phyloP scores from a whole-genome alignment of 2,329 filamentous ascomycete genomes.

The Dendryphion nanum region DNA sequence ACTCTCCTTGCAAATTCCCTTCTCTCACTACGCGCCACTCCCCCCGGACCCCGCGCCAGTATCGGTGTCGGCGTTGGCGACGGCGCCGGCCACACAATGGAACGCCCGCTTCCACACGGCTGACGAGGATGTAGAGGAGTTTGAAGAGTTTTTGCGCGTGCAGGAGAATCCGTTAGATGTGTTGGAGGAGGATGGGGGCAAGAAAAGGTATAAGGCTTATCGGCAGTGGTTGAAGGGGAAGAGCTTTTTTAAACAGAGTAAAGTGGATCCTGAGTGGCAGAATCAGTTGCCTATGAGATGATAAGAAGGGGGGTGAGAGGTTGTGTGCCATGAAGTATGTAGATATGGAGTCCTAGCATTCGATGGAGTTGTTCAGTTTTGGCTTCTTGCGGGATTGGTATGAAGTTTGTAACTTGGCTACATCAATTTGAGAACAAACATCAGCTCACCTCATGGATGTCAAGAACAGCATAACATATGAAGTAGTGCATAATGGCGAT shows the following conservation, averaged over 20 bases:
- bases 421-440: too few species aligned
- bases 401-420: too few species aligned
- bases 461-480: too few species aligned
- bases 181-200: slow-evolving; percentile 77
- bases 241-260: slow-evolving; percentile 87
- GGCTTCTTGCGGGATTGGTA: too few species aligned
- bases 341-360: too few species aligned
- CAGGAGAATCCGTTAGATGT: slow-evolving; percentile 85
- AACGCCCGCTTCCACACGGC: slow-evolving; percentile 36
- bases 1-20: slow-evolving; percentile 24
- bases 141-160: slow-evolving; percentile 36
- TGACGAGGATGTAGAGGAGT: slow-evolving; percentile 4
- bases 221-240: slow-evolving; percentile 92
- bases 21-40: slow-evolving; percentile 26
- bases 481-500: too few species aligned
- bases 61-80: not conserved
- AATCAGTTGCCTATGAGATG: slow-evolving; percentile 32
- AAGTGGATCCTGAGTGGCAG: slow-evolving; percentile 51
- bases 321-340: too few species aligned
- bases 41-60: slow-evolving; percentile 2
- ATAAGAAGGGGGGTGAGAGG: too few species aligned
- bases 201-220: slow-evolving; percentile 97
- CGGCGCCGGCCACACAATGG: too few species aligned
- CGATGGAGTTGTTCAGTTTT: too few species aligned
- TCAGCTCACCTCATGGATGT: too few species aligned